Base-by-base conservation (phyloP, 2,329 filamentous ascomycete genomes). In the Penicillium carneum region DNA sequence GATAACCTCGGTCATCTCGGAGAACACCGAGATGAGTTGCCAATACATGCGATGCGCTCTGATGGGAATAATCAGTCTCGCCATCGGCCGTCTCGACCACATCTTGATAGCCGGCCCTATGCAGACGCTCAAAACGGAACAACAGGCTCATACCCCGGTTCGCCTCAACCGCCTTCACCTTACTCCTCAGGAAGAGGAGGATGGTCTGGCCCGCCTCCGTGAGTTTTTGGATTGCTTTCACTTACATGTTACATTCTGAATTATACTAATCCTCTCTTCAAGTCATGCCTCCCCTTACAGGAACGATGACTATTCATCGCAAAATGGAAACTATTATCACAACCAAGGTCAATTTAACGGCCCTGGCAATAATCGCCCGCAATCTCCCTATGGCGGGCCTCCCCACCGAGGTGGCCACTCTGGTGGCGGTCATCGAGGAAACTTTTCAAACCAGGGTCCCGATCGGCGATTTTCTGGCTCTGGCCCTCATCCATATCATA, bases 241-340 rank as follows among this genome's bases (percentile, higher is more conserved):
- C 42, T 34, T 34, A 14, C 53, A 11, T 52, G 54, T 38, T 61
- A 51, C 33, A 11, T 38, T 39, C n/a, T 33, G 6, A 62, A 38
- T 62, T 41, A 61, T 60, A 20, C 62, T 63, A 53, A 71, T 48
- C 8, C 80, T 78, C 62, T 81, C 80, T 78, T 57, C 81, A 80
- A 88, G 86, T 33, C 88, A 88, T 76, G 89, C 88, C 45, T 83
- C 85, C 20, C 83, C 87, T 33, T 88, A 89, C 71, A 79, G 84
- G 43, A 84, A 87, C 62, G 80, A 80, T 43, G 84, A 79, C 59
- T 86, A 86, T 69, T 78, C 82, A 14, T 80, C 84, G 23, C 59
- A 69, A 45, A 83, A 78, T 60, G 84, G 79, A 33, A 82, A 85
- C 46, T 87, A 85, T 69, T 84, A 86, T 68, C 84, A 82, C 63